These are phyloP conservation scores for Chrysophaeum taylorii DNA, from an alignment of 352 stramenopile species.

Conservation along the genomic window DNA sequence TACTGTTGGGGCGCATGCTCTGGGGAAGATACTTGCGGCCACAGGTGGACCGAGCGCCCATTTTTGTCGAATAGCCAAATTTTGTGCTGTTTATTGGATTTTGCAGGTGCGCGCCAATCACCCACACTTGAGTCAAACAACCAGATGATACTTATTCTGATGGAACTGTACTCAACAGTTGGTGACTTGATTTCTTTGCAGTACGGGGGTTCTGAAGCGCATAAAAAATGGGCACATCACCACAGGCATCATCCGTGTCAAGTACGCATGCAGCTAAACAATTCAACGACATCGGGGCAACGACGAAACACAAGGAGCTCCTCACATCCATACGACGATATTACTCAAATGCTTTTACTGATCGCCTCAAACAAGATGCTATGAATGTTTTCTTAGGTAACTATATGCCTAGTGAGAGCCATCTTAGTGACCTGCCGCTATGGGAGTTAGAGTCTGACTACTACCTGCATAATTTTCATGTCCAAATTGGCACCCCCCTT, in stretches of 20 bases:
- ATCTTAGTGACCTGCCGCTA: slow-evolving; percentile 45
- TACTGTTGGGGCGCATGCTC: slow-evolving; percentile 62
- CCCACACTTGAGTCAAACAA: slow-evolving; percentile 63
- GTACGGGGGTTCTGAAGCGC: slow-evolving; percentile 95
- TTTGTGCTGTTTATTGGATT: no score
- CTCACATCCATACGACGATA: slow-evolving; percentile 96
- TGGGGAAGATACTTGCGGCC: no score
- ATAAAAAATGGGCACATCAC: slow-evolving; percentile 87
- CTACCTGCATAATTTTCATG: slow-evolving; percentile 66
- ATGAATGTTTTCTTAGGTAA: slow-evolving; percentile 98
- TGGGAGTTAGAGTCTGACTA: slow-evolving; percentile 73
- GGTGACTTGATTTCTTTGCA: slow-evolving; percentile 97
- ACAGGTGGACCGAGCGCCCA: no score
- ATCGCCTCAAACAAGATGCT: slow-evolving; percentile 93
- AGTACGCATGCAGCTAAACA: no score
- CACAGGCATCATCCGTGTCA: no score
- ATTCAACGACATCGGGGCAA: no score
- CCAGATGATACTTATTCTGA: slow-evolving; percentile 85
- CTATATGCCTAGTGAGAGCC: slow-evolving; percentile 45
- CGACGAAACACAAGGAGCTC: slow-evolving; percentile 85
- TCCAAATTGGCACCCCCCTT: slow-evolving; percentile 39
- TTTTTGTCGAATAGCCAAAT: no score
- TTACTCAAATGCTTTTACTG: slow-evolving; percentile 98
- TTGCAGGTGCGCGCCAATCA: no score
- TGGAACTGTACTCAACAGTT: slow-evolving; percentile 95